A percentile compares a stretch with the other conserved stretches of the same genome.
These are phyloP conservation scores for Oryza australiensis DNA, from an alignment of 176 grass and related monocot species.

Conservation along the genomic window DNA sequence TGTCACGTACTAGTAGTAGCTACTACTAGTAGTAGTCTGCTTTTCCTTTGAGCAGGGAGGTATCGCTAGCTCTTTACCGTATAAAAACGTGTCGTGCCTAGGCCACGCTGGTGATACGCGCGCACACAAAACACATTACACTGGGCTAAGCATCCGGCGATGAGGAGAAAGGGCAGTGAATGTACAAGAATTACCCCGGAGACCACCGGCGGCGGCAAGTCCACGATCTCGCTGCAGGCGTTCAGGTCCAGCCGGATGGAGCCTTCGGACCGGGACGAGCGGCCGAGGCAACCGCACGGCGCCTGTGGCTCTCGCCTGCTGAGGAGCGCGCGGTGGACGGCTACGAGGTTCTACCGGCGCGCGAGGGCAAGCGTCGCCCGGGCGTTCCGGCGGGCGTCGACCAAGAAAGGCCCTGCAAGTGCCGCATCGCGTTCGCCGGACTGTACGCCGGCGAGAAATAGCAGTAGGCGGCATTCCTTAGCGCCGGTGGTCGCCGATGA, in stretches of 20 bases:
- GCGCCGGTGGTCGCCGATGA: constrained; percentile 33
- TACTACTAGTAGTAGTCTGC: constrained; percentile 8
- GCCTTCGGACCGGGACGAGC: constrained; percentile 6
- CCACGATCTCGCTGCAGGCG: constrained; percentile 28
- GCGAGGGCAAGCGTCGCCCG: constrained; percentile 39
- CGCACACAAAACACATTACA: constrained; percentile 7
- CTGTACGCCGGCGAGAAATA: constrained; percentile 57
- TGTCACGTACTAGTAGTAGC: constrained; percentile 43
- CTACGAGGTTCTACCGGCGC: constrained; percentile 54
- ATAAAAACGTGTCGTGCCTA: constrained; percentile 45
- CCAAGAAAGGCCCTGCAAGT: constrained; percentile 5
- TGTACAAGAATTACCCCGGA: constrained; percentile 63
- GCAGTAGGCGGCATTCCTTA: constrained; percentile 25
- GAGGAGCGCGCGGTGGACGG: constrained; percentile 53
- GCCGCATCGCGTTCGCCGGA: constrained; percentile 46
- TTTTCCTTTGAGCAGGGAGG: constrained; percentile 37
- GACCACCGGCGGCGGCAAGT: constrained; percentile 43
- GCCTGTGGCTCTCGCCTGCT: constrained; percentile 55
- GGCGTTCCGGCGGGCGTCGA: constrained; percentile 42
- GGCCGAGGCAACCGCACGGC: constrained; percentile 7
- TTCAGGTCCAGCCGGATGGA: constrained; percentile 34
- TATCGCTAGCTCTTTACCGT: constrained; percentile 20
- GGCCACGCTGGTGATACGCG: constrained; percentile 14
- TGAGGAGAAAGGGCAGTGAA: constrained; percentile 59
- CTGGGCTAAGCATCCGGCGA: constrained; percentile 25